Percentiles rank a stretch among this genome's conserved stretches.
Conservation (phyloP, 352 stramenopile genomes). For the Thraustochytrium striatum region DNA sequence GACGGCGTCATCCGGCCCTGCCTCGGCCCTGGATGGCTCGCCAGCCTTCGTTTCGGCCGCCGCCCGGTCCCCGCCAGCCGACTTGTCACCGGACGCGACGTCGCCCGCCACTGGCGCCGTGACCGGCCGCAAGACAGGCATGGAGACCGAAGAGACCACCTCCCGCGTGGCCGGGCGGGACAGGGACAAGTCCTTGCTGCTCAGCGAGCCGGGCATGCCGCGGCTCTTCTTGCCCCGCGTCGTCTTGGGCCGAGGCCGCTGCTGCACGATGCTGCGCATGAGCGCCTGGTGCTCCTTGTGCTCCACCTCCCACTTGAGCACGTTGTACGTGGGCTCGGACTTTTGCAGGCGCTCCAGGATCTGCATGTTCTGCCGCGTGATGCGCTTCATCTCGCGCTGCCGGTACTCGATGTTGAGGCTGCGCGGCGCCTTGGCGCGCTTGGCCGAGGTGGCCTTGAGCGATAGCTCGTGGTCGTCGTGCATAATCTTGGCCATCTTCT, state of each 20-base stretch:
- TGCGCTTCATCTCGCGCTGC: conserved; percentile 65
- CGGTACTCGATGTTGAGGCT: conserved; percentile 58
- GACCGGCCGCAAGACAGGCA: neutral
- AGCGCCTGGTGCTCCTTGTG: neutral
- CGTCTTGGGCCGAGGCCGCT: neutral
- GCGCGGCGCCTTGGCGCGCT: neutral
- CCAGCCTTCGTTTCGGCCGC: neutral
- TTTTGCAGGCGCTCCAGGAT: conserved; percentile 22
- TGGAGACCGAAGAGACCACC: neutral
- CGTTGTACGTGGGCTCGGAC: conserved; percentile 27
- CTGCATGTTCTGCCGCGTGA: conserved; percentile 63
- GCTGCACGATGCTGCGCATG: conserved; percentile 18
- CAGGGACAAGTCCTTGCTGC: no score
- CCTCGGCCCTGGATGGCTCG: no score
- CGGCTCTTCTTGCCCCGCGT: no score
- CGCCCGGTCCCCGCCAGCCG: neutral
- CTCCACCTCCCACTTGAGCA: conserved; percentile 15
- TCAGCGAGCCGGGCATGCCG: no score
- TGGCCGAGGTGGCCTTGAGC: neutral
- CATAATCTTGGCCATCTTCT: conserved; percentile 91
- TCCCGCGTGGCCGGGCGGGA: neutral
- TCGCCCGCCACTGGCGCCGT: neutral
- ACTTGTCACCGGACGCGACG: neutral
- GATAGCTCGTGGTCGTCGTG: neutral
- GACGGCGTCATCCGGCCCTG: no score